phyloP scores from a whole-genome alignment of 148 eudicot genomes.

The Nyssa sinensis region DNA sequence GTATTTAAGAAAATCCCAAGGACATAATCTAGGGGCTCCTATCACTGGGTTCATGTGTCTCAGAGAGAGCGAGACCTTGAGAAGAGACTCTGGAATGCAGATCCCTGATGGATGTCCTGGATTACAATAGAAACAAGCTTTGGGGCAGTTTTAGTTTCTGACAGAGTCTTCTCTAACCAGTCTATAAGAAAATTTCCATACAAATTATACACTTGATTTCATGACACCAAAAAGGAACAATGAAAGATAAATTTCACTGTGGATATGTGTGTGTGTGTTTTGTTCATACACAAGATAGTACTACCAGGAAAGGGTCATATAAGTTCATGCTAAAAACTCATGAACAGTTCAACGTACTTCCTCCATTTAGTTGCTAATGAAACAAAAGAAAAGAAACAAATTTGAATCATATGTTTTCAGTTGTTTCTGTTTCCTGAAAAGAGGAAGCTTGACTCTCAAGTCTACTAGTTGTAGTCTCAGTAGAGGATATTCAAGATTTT shows the following conservation, averaged over 20 bases:
- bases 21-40: no score
- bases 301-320: neutral
- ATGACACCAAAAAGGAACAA: neutral
- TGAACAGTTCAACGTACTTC: neutral
- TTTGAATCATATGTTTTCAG: neutral
- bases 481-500: neutral
- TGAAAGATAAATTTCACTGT: neutral
- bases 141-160: slow-evolving; percentile 24
- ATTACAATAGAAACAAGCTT: slow-evolving; percentile 35
- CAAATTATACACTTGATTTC: neutral
- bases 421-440: neutral
- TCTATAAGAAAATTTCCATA: slow-evolving; percentile 13
- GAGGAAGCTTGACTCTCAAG: neutral
- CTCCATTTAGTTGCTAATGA: slow-evolving; percentile 1
- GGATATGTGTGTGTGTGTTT: no score
- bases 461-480: neutral
- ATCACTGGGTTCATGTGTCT: no score
- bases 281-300: neutral
- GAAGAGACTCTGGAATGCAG: slow-evolving; percentile 26
- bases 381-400: neutral
- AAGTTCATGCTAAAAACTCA: neutral
- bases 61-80: slow-evolving; percentile 22
- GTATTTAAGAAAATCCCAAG: neutral
- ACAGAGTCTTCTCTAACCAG: slow-evolving; percentile 29
- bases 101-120: slow-evolving; percentile 39